Conservation (phyloP, 257 asterid species). For the Jacaranda mimosifolia region DNA sequence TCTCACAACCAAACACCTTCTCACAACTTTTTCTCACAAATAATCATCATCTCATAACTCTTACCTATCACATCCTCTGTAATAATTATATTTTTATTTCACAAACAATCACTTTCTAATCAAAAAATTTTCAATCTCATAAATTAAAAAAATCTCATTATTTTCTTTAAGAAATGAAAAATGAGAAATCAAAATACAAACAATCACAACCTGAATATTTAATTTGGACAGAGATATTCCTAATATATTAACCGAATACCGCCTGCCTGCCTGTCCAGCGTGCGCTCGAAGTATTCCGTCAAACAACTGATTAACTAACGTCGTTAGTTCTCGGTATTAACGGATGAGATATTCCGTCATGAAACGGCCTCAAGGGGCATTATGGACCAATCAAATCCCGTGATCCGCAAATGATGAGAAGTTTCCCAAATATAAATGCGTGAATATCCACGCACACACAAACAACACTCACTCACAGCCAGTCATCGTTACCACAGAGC, state of each 20-base stretch:
- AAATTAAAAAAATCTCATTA: too few relatives aligned
- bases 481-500: constrained; percentile 20
- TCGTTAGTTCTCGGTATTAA: not conserved
- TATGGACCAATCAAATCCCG: constrained; percentile 39
- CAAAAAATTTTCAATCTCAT: too few relatives aligned
- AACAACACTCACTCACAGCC: constrained; percentile 33
- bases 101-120: too few relatives aligned
- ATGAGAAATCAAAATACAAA: too few relatives aligned
- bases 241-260: not conserved
- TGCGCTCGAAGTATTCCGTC: constrained; percentile 44
- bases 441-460: constrained; percentile 22
- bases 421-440: constrained; percentile 33
- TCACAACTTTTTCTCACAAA: too few relatives aligned
- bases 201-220: too few relatives aligned
- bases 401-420: constrained; percentile 47
- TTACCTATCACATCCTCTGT: too few relatives aligned
- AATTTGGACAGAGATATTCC: not conserved
- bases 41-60: too few relatives aligned
- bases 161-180: too few relatives aligned
- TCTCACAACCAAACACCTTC: too few relatives aligned
- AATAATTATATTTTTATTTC: too few relatives aligned
- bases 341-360: constrained; percentile 24
- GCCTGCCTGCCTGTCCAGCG: not conserved
- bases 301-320: constrained; percentile 3
- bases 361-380: constrained; percentile 34